Evolutionary conservation across 768 basidiomycete species (phyloP).

Genomic region (Xerocomellus amylosporus): DNA sequence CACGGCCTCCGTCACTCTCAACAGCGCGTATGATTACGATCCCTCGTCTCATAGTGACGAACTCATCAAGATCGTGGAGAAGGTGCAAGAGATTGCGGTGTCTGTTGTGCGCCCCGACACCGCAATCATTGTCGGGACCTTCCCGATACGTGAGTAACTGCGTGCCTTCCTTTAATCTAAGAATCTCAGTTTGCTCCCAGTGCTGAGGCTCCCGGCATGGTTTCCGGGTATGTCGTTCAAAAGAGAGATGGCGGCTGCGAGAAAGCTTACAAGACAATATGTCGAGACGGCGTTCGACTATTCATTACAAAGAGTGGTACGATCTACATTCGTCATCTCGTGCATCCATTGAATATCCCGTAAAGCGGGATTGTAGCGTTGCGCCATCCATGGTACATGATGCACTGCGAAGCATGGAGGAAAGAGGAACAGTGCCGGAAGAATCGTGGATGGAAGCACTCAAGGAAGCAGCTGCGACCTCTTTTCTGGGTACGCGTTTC

Average conservation of each 20-base stretch:
- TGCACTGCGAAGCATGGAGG: neutral
- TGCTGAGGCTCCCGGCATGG: constrained; percentile 5
- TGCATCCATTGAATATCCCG: neutral
- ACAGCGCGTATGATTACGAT: too few relatives aligned
- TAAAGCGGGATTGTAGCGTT: neutral
- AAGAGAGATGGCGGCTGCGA: neutral
- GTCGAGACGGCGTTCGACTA: constrained; percentile 1
- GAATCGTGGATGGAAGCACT: neutral
- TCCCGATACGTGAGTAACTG: too few relatives aligned
- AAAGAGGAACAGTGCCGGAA: neutral
- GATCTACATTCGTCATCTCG: too few relatives aligned
- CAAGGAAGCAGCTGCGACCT: neutral
- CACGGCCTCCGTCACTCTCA: too few relatives aligned
- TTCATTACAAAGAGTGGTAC: neutral
- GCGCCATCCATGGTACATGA: neutral
- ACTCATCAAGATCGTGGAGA: too few relatives aligned
- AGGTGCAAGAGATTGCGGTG: too few relatives aligned
- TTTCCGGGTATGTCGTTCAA: constrained; percentile 12
- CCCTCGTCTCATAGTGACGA: too few relatives aligned
- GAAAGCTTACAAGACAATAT: neutral
- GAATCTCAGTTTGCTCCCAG: neutral
- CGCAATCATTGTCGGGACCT: too few relatives aligned
- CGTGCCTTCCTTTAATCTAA: too few relatives aligned
- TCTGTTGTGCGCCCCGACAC: too few relatives aligned
- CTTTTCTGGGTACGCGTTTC: neutral